Conservation (phyloP, 2,329 filamentous ascomycete species). For the Balansia obtecta region DNA sequence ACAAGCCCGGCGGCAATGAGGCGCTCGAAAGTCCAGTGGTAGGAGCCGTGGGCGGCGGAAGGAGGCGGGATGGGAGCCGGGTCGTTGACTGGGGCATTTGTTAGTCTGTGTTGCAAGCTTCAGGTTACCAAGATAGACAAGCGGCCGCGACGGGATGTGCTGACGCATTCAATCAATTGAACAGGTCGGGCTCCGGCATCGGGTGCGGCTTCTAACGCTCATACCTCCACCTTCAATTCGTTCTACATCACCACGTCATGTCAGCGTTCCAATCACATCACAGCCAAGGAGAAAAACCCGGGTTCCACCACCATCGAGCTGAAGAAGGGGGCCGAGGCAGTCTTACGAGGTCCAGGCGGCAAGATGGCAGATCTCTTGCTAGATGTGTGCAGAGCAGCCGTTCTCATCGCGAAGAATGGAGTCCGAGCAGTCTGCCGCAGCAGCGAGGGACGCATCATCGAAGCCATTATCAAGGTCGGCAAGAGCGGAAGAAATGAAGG, state of each 20-base stretch:
- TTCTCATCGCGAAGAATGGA: constrained; percentile 31
- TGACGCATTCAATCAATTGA: not conserved
- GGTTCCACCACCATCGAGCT: not conserved
- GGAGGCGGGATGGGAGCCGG: constrained; percentile 61
- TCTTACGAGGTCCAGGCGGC: constrained; percentile 75
- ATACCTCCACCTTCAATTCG: constrained; percentile 63
- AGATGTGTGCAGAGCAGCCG: constrained; percentile 80
- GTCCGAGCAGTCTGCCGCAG: constrained; percentile 36
- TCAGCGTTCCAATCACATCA: constrained; percentile 27
- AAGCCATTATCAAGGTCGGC: constrained; percentile 34
- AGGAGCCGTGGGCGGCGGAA: constrained; percentile 75
- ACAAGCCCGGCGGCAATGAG: constrained; percentile 68
- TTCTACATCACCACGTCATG: constrained; percentile 37
- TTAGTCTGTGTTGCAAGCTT: constrained; percentile 1
- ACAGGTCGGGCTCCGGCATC: not conserved
- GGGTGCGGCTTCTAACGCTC: constrained; percentile 8
- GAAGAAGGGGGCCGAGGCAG: not conserved
- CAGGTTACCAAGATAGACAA: not conserved
- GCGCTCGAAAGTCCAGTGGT: constrained; percentile 98
- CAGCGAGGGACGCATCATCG: constrained; percentile 40
- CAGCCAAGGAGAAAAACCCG: not conserved
- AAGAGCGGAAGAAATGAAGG: not conserved
- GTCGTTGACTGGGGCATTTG: constrained; percentile 61
- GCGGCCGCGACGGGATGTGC: not conserved
- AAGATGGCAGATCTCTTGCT: constrained; percentile 66